These are phyloP conservation scores for Rhododendron kiyosumense DNA, from an alignment of 148 eudicot genomes.

Conservation along the genomic window DNA sequence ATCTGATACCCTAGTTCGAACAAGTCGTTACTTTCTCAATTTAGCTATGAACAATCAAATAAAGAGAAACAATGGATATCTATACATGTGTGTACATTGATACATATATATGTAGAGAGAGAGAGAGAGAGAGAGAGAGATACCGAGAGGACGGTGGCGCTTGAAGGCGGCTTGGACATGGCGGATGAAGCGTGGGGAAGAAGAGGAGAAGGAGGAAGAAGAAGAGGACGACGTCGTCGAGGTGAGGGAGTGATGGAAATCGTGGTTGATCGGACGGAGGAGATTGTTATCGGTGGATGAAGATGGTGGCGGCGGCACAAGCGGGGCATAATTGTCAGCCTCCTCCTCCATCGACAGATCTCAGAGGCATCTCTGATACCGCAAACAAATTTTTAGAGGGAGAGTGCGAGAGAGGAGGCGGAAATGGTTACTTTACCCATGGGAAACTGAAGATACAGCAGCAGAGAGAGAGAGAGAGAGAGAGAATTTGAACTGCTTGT, in stretches of 20 bases:
- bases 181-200: slow-evolving; percentile 60
- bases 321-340: slow-evolving; percentile 38
- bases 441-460: neutral
- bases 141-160: slow-evolving; percentile 81
- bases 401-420: neutral
- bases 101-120: no score
- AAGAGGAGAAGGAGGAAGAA: slow-evolving; percentile 24
- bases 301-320: slow-evolving; percentile 15
- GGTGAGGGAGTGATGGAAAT: slow-evolving; percentile 23
- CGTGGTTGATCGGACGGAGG: slow-evolving; percentile 34
- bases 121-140: neutral
- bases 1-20: neutral
- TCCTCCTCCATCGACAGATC: slow-evolving; percentile 7
- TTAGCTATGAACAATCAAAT: neutral
- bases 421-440: neutral
- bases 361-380: slow-evolving; percentile 15
- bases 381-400: neutral
- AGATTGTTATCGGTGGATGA: slow-evolving; percentile 18
- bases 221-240: slow-evolving; percentile 38
- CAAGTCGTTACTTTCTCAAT: neutral
- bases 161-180: slow-evolving; percentile 84
- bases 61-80: neutral
- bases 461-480: neutral
- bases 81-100: no score
- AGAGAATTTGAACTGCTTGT: slow-evolving; percentile 9